Percentiles rank a stretch among this genome's conserved stretches.
phyloP scores from a whole-genome alignment of 1,284 basidiomycete species.

The Puccinia brachypodii region DNA sequence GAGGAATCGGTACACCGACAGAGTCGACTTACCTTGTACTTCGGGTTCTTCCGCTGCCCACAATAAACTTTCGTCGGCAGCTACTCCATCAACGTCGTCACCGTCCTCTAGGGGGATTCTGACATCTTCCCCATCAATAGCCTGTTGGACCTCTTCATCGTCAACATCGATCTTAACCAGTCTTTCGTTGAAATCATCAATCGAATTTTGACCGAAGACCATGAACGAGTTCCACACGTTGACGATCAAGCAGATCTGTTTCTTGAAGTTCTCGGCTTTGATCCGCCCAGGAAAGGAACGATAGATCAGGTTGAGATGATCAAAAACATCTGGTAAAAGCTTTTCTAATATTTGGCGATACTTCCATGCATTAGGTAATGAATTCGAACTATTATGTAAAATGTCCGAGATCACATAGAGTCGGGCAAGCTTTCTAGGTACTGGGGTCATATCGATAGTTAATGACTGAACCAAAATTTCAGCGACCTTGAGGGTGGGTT shows the following conservation, averaged over 20 bases:
- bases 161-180: slow-evolving; percentile 64
- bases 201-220: slow-evolving; percentile 73
- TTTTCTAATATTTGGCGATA: slow-evolving; percentile 87
- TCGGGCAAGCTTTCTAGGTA: slow-evolving; percentile 91
- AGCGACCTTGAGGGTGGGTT: slow-evolving; percentile 64
- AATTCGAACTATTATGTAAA: slow-evolving; percentile 76
- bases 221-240: slow-evolving; percentile 91
- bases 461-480: slow-evolving; percentile 82
- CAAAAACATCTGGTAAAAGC: slow-evolving; percentile 81
- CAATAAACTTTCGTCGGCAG: background rate
- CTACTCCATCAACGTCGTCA: slow-evolving; percentile 35
- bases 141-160: slow-evolving; percentile 22
- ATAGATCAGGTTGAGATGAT: slow-evolving; percentile 88
- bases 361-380: slow-evolving; percentile 69
- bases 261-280: slow-evolving; percentile 88
- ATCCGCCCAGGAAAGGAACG: slow-evolving; percentile 87
- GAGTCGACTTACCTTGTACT: background rate
- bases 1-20: background rate
- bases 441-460: slow-evolving; percentile 79
- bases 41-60: background rate
- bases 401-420: slow-evolving; percentile 96
- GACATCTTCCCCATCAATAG: slow-evolving; percentile 12
- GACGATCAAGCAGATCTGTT: slow-evolving; percentile 77
- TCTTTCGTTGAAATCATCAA: slow-evolving; percentile 68
- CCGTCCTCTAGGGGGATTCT: background rate